Evolutionary conservation across 768 basidiomycete species (phyloP), one percentile per base, ranked within the genome.

Genomic region (Crepidotus variabilis): DNA sequence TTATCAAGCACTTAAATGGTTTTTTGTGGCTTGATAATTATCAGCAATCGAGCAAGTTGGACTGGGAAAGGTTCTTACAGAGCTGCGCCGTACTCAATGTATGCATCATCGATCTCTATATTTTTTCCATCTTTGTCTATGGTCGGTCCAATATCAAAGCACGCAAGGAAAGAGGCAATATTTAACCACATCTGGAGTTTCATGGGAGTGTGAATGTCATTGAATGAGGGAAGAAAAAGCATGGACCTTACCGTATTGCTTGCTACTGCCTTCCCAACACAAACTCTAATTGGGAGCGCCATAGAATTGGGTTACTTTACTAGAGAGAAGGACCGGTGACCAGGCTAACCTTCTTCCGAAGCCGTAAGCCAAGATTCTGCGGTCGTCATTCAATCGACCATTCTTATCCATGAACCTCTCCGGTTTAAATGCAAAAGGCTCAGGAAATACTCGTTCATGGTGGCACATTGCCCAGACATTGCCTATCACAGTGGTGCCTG

Each of bases 311-410:
- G 14, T 3, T 14, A 49, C 24, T 22, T 45, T 22, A 1, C 14
- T 18, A 6, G 8, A 20, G 1, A 11, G 5, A 2, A 0, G 14
- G 14, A 39, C 6, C 13, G 11, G 11, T 10, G 35, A 23, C 18
- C 1, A 35, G 14, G 23, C 56, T 50, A 22, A 62, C 65, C 67
- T 58, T n/a, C 65, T 57, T 11, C 65, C 65, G 54, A 75, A 75
- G 2, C 74, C 75, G 47, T 71, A 75, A 0, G 70, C 65, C 33
- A 73, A 75, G 46, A 71, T 33, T 4, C 67, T 63, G 39, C 66
- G 61, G 18, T 80, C 69, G 22, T 78, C 72, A 23, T 70, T 61
- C 5, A 73, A 60, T 8, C 68, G 69, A 14, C 75, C 74, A 57
- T 78, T 69, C 3, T 65, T 53, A 33, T 57, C 47, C 20, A 69